Evolutionary conservation across 768 basidiomycete genomes (phyloP), one percentile per base, ranked within the genome.

Genomic region (Podaxis mareebaensis): DNA sequence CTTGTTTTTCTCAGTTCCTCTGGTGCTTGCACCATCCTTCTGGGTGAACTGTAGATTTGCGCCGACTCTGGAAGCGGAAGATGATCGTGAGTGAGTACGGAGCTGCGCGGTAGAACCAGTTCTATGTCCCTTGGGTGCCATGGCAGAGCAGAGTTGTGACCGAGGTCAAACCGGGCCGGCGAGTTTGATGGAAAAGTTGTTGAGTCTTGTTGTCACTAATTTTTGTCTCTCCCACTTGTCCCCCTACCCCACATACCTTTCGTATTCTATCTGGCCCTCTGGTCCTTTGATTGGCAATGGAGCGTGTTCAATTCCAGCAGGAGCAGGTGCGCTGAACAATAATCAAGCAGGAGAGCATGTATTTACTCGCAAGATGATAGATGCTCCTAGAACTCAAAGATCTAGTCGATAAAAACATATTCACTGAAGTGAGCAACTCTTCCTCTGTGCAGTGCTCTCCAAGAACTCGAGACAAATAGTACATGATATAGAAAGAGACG

Each of bases 301-400:
- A 98, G 83, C 85, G 93, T 67, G 95, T 96, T 0, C 91, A 96
- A 64, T 96, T 90, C 69, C 88, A 96, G 76, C 92, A 96, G 75
- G 95, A 96, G 87, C 90, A 92, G 87, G 89, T 84, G 61, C 56
- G 79, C 58, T 53, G 6, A 6, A 44, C 38, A 3, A 20, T 11
- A 26, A 17, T 17, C 26, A n/a, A 17, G 22, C 26, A 36, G 20
- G 38, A 13, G 46, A 13, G 24, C 22, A 8, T 22, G 36, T 30
- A 48, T 13, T 55, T 36, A 58, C 33, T 20, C 44, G 52, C 55
- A 20, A 38, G 4, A 24, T 33, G 22, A n/a, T 48, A 91, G 85
- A 96, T 95, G 88, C 92, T 96, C 85, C 85, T 89, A 53, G 95
- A 97, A 88, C 90, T 96, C 73, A 95, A 93, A 76, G 94, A 96